phyloP scores from a whole-genome alignment of 345 rosid genomes.

The Trapa incisa region DNA sequence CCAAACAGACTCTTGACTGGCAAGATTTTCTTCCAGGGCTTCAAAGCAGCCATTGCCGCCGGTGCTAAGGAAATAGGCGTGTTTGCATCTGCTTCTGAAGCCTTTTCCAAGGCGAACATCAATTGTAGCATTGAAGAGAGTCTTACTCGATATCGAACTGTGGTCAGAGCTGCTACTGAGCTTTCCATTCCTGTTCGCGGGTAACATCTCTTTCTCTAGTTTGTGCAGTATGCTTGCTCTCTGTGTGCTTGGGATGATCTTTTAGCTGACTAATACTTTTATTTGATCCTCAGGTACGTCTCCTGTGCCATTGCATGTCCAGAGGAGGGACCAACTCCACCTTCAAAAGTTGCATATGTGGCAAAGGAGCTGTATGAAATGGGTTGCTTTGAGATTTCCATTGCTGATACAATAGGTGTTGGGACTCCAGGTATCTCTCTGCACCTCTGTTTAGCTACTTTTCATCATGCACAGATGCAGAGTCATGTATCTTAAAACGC shows the following conservation, averaged over 20 bases:
- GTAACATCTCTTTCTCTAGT: constrained; percentile 18
- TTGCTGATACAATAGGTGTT: constrained; percentile 80
- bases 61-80: constrained; percentile 70
- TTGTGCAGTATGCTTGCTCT: not conserved
- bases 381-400: constrained; percentile 95
- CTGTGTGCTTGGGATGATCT: not conserved
- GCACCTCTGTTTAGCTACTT: not conserved
- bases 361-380: constrained; percentile 78
- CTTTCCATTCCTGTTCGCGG: constrained; percentile 60
- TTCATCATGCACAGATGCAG: no score
- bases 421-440: constrained; percentile 76
- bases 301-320: constrained; percentile 95
- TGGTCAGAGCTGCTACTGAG: constrained; percentile 40
- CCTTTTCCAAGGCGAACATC: constrained; percentile 66
- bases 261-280: not conserved
- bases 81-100: constrained; percentile 77
- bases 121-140: constrained; percentile 70
- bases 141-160: constrained; percentile 52
- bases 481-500: no score
- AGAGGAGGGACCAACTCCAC: constrained; percentile 56
- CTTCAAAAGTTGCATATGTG: constrained; percentile 75
- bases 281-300: constrained; percentile 44
- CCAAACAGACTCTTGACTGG: not conserved
- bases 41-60: constrained; percentile 63
- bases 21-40: constrained; percentile 34